Evolutionary conservation across 768 basidiomycete species (phyloP).

Genomic region (Hygrophorus russula): DNA sequence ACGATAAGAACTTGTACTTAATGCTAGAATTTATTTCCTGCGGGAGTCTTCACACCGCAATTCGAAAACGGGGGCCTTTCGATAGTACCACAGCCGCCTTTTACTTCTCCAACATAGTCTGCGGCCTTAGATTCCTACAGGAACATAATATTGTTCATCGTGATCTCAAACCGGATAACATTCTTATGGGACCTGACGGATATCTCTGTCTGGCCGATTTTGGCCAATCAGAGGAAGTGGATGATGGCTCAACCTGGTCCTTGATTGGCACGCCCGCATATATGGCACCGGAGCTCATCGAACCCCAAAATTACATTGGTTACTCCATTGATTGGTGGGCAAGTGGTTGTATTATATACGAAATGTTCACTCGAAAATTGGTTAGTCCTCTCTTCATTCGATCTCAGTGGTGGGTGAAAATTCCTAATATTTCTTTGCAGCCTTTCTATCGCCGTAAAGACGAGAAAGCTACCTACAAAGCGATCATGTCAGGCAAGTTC

Average conservation of each 20-base stretch:
- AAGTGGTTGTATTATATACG: slow-evolving; percentile 36
- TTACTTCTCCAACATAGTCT: slow-evolving; percentile 44
- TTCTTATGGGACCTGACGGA: slow-evolving; percentile 44
- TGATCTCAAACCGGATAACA: slow-evolving; percentile 49
- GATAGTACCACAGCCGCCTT: slow-evolving; percentile 27
- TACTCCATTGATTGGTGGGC: slow-evolving; percentile 44
- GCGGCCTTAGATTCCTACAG: slow-evolving; percentile 38
- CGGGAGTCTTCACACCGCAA: slow-evolving; percentile 28
- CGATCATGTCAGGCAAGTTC: slow-evolving; percentile 18
- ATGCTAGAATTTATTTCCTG: slow-evolving; percentile 39
- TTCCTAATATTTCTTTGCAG: slow-evolving; percentile 5
- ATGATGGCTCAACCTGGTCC: slow-evolving; percentile 18
- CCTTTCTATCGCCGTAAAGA: slow-evolving; percentile 9
- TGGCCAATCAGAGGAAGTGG: slow-evolving; percentile 23
- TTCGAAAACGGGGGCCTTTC: slow-evolving; percentile 21
- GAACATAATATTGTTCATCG: slow-evolving; percentile 34
- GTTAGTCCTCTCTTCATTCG: slow-evolving; percentile 12
- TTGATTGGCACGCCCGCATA: slow-evolving; percentile 35
- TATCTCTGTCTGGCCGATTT: slow-evolving; percentile 46
- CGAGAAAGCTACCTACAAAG: slow-evolving; percentile 16
- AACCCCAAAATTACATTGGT: slow-evolving; percentile 1
- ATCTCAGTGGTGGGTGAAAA: slow-evolving; percentile 11
- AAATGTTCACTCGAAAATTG: slow-evolving; percentile 33
- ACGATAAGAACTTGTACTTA: slow-evolving; percentile 36
- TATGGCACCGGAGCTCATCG: slow-evolving; percentile 35